Conservation (phyloP, 2,329 filamentous ascomycete species). For the Aspergillus sp. region DNA sequence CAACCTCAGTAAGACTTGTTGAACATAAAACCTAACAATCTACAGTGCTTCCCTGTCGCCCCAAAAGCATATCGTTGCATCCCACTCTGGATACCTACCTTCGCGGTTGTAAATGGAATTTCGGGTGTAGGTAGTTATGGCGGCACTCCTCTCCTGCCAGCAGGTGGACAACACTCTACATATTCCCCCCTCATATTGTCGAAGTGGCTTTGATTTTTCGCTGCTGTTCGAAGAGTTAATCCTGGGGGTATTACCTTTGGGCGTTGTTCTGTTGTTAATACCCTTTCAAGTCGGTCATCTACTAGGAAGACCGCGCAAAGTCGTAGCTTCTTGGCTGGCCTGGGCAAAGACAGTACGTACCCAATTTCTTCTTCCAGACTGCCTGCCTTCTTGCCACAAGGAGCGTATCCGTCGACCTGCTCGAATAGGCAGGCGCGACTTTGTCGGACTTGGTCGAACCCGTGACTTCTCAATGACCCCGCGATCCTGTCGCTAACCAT, state of each 20-base stretch:
- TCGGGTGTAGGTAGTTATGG: conserved; percentile 30
- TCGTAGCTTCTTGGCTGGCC: conserved; percentile 34
- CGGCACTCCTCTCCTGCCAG: conserved; percentile 31
- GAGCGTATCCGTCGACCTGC: not conserved
- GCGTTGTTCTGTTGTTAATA: conserved; percentile 37
- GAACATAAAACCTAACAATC: conserved; percentile 2
- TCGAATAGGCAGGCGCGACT: not conserved
- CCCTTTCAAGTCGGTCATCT: conserved; percentile 41
- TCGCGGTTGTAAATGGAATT: conserved; percentile 22
- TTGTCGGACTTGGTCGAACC: not conserved
- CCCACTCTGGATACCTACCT: not conserved
- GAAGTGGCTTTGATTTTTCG: conserved; percentile 48
- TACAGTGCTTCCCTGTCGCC: not conserved
- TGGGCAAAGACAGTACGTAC: conserved; percentile 40
- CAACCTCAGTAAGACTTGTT: not conserved
- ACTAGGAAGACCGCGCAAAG: conserved; percentile 37
- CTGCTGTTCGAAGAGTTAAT: conserved; percentile 50
- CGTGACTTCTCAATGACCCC: not conserved
- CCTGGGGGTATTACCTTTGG: conserved; percentile 40
- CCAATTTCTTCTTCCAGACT: not conserved
- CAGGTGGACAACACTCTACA: conserved; percentile 40
- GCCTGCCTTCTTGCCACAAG: not conserved
- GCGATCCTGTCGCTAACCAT: not conserved
- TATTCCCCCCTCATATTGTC: conserved; percentile 37
- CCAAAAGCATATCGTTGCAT: not conserved